Conservation (phyloP, 1,284 basidiomycete species). For the Rhodotorula mucilaginosa region DNA sequence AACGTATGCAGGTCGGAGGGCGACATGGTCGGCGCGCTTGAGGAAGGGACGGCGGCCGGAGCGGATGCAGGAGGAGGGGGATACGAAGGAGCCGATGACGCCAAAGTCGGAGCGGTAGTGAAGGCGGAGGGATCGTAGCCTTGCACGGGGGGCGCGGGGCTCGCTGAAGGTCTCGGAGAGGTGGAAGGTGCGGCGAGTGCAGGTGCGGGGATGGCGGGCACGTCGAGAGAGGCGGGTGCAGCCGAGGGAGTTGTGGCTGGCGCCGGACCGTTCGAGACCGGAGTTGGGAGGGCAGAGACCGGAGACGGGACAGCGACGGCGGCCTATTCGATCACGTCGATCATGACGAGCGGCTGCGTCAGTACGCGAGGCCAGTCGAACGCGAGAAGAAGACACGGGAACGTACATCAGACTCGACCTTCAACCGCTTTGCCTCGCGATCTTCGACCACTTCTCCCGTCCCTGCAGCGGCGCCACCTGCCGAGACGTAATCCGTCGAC, state of each 20-base stretch:
- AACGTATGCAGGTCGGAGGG: conserved; percentile 27
- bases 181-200: neutral
- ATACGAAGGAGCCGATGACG: conserved; percentile 10
- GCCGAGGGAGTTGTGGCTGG: neutral
- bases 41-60: neutral
- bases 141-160: conserved; percentile 11
- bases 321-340: neutral
- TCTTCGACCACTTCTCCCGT: conserved; percentile 6
- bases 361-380: neutral
- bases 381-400: neutral
- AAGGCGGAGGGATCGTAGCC: conserved; percentile 28
- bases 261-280: neutral
- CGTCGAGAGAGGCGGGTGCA: neutral
- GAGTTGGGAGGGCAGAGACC: neutral
- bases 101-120: conserved; percentile 14
- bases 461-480: neutral
- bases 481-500: neutral
- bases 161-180: neutral
- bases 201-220: neutral
- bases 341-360: neutral
- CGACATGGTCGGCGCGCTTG: conserved; percentile 30
- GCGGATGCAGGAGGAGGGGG: conserved; percentile 5
- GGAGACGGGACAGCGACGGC: neutral
- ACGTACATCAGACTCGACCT: conserved; percentile 27
- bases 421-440: conserved; percentile 27